Base-by-base conservation (phyloP, 768 basidiomycete species). In the Rhizopogon vinicolor region DNA sequence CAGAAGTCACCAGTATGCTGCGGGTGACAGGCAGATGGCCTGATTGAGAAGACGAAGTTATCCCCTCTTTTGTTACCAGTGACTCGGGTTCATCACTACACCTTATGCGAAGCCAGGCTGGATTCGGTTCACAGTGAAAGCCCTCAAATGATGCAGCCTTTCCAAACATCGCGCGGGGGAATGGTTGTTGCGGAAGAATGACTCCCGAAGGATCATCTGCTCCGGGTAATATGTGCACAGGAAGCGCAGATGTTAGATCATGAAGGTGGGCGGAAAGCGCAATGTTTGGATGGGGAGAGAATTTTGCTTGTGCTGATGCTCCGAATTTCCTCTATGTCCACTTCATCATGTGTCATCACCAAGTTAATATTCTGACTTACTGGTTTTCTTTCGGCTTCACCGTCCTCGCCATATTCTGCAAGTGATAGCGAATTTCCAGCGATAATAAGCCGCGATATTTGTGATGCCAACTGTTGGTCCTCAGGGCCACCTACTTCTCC, bases 121-220 rank as follows among this genome's bases (percentile, higher is more conserved):
- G 97, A 65, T 98, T 99, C 9, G 93, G 94, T 72, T 90, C 88
- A 62, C 85, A 86, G 19, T 74, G 71, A 65, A 98, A 91, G 5
- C 82, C 79, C 28, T 82, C 74, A 53, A 80, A 83, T 33, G 74
- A 74, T 54, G 80, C 77, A 55, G 72, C 69, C 31, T 76, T 73
- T 54, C 91, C 84, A 58, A 99, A 88, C 89, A 98, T 94, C 6
- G 92, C 89, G 33, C 86, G 83, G 46, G 97, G 97, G 61, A 98
- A 80, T 0, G 92, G 80, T 64, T 97, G 97, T 68, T 99, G 97
- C 3, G 97, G 97, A 60, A 99, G 74, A 40, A 95, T 93, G 0
- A 82, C 80, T 0, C 91, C 93, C 13, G 93, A 82, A 3, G 96
- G 97, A 70, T 99, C 97, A 37, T 80, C 77, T 51, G 85, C 83